Conservation (phyloP, 2,329 filamentous ascomycete species). For the Mollisia scopiformis region DNA sequence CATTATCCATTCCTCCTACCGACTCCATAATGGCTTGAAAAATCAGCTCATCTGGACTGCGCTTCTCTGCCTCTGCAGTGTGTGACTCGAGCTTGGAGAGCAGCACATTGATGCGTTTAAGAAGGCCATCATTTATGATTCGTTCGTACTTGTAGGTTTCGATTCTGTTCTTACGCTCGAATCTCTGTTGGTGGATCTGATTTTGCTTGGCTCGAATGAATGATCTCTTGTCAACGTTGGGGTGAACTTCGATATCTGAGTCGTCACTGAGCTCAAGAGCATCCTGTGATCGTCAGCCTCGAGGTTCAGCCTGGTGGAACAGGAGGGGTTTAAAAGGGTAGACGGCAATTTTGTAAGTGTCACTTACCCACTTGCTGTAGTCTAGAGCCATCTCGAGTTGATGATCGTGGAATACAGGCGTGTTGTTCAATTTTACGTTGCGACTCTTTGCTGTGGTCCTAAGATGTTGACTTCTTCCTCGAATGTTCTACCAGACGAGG, state of each 20-base stretch:
- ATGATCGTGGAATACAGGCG: not conserved
- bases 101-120: slow-evolving; percentile 80
- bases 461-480: slow-evolving; percentile 11
- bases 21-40: slow-evolving; percentile 90
- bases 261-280: slow-evolving; percentile 96
- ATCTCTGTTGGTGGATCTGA: slow-evolving; percentile 91
- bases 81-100: slow-evolving; percentile 76
- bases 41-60: slow-evolving; percentile 77
- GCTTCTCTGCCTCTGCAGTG: slow-evolving; percentile 65
- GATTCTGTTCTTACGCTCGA: slow-evolving; percentile 85
- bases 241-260: slow-evolving; percentile 96
- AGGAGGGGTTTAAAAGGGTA: slow-evolving; percentile 2
- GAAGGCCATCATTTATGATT: slow-evolving; percentile 87
- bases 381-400: slow-evolving; percentile 57
- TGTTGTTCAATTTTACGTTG: not conserved
- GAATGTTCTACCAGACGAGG: slow-evolving; percentile 30
- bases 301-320: slow-evolving; percentile 32
- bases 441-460: slow-evolving; percentile 3
- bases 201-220: slow-evolving; percentile 98
- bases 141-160: slow-evolving; percentile 90
- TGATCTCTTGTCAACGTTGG: slow-evolving; percentile 97
- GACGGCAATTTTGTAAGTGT: not conserved
- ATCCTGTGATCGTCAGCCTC: slow-evolving; percentile 57
- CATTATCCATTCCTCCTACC: slow-evolving; percentile 64
- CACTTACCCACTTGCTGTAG: slow-evolving; percentile 60